Conservation (phyloP, 495 filamentous ascomycete species). For the Xylaria acuta region DNA sequence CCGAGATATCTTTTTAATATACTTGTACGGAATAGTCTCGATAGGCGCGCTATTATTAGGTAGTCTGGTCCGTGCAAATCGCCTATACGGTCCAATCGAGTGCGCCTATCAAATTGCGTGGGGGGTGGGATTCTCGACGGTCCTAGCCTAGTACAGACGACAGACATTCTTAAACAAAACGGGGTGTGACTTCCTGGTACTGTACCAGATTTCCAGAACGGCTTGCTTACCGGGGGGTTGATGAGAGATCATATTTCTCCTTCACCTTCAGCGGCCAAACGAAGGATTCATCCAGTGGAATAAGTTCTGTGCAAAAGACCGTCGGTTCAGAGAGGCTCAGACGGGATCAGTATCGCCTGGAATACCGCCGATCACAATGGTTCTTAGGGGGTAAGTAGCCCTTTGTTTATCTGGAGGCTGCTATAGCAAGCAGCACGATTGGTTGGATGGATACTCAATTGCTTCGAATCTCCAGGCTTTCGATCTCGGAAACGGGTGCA, state of each 20-base stretch:
- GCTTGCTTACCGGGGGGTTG: constrained; percentile 22
- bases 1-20: background rate
- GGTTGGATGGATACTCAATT: constrained; percentile 1
- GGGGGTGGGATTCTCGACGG: constrained; percentile 15
- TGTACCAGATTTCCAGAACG: background rate
- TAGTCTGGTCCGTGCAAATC: constrained; percentile 1
- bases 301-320: background rate
- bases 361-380: constrained; percentile 24
- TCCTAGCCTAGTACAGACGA: constrained; percentile 22
- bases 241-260: constrained; percentile 14
- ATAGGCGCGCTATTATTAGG: constrained; percentile 9
- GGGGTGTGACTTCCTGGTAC: background rate
- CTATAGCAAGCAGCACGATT: too few relatives aligned
- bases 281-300: background rate
- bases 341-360: background rate
- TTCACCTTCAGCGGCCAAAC: constrained; percentile 1
- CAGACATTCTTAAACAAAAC: constrained; percentile 2
- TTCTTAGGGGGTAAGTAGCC: constrained; percentile 30
- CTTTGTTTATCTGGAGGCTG: background rate
- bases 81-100: constrained; percentile 16
- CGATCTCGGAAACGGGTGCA: constrained; percentile 28
- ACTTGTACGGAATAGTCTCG: background rate
- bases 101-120: constrained; percentile 15
- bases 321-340: background rate
- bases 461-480: constrained; percentile 26